These are phyloP conservation scores for Fraxinus baroniana DNA, from an alignment of 305 asterid genomes.

Conservation along the genomic window DNA sequence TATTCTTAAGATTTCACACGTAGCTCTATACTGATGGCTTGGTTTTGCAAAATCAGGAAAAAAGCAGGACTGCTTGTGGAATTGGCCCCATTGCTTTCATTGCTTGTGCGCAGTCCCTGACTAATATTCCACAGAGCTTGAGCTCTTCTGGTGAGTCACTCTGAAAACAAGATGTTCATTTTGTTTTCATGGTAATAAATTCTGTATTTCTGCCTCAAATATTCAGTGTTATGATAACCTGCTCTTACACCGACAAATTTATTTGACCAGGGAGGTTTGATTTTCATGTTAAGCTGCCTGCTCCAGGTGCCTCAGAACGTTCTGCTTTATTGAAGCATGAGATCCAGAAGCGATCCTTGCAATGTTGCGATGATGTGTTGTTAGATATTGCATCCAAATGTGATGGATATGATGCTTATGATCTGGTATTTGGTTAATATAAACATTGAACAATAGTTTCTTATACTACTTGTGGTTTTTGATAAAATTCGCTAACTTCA, in stretches of 20 bases:
- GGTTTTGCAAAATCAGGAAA: constrained; percentile 45
- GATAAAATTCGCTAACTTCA: neutral
- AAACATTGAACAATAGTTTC: constrained; percentile 18
- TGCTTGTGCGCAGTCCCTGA: constrained; percentile 79
- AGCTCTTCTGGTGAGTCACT: constrained; percentile 76
- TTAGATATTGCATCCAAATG: constrained; percentile 80
- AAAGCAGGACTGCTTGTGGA: constrained; percentile 60
- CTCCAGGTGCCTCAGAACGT: constrained; percentile 93
- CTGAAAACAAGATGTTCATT: neutral
- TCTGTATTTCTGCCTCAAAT: neutral
- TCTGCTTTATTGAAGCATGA: constrained; percentile 75
- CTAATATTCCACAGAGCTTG: constrained; percentile 79
- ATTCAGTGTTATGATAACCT: constrained; percentile 6
- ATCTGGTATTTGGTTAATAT: constrained; percentile 56
- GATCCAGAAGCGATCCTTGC: constrained; percentile 79
- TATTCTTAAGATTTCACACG: neutral
- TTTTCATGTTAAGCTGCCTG: constrained; percentile 84
- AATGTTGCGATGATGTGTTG: constrained; percentile 65
- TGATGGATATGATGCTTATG: constrained; percentile 99
- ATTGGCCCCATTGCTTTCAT: constrained; percentile 83
- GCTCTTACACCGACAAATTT: constrained; percentile 28
- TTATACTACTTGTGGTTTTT: constrained; percentile 11
- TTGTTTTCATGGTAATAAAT: neutral
- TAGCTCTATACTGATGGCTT: neutral
- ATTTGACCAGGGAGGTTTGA: constrained; percentile 74